phyloP scores from a whole-genome alignment of 352 stramenopile genomes.

The Phytophthora cajani region DNA sequence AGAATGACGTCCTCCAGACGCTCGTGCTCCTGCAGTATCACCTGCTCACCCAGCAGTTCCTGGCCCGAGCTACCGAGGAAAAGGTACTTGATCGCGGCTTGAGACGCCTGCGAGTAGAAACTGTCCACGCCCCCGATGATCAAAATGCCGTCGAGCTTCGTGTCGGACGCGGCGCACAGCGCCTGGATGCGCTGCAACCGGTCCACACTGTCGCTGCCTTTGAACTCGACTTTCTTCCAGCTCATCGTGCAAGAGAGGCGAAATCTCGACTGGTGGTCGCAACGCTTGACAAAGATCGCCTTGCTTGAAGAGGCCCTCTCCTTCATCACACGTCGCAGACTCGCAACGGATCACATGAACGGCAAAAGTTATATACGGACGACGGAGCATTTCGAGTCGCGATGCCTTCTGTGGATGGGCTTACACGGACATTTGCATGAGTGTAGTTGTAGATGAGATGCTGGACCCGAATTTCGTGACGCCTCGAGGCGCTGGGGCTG shows the following conservation, averaged over 20 bases:
- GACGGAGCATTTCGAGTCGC: too few relatives aligned
- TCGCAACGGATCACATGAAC: conserved; percentile 13
- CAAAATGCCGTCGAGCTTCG: conserved; percentile 57
- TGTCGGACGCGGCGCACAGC: conserved; percentile 40
- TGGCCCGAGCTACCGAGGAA: conserved; percentile 76
- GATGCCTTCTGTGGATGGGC: too few relatives aligned
- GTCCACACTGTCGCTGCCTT: conserved; percentile 59
- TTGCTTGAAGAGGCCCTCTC: conserved; percentile 26
- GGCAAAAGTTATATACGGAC: not conserved
- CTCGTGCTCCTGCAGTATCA: conserved; percentile 73
- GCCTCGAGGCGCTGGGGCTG: not conserved
- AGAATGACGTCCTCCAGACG: conserved; percentile 74
- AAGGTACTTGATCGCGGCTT: conserved; percentile 79
- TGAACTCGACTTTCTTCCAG: conserved; percentile 65
- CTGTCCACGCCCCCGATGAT: conserved; percentile 77
- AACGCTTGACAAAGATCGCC: conserved; percentile 28
- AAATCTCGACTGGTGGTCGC: conserved; percentile 2
- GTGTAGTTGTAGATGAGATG: too few relatives aligned
- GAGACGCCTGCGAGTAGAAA: conserved; percentile 64
- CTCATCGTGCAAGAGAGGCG: conserved; percentile 33
- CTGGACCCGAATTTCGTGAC: too few relatives aligned
- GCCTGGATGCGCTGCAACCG: conserved; percentile 59
- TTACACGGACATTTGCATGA: too few relatives aligned
- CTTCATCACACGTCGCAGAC: conserved; percentile 9
- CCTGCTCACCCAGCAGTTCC: conserved; percentile 76